These are phyloP conservation scores for Ceratocystis diversiconidia DNA, from an alignment of 2,329 filamentous ascomycete genomes.

Conservation along the genomic window DNA sequence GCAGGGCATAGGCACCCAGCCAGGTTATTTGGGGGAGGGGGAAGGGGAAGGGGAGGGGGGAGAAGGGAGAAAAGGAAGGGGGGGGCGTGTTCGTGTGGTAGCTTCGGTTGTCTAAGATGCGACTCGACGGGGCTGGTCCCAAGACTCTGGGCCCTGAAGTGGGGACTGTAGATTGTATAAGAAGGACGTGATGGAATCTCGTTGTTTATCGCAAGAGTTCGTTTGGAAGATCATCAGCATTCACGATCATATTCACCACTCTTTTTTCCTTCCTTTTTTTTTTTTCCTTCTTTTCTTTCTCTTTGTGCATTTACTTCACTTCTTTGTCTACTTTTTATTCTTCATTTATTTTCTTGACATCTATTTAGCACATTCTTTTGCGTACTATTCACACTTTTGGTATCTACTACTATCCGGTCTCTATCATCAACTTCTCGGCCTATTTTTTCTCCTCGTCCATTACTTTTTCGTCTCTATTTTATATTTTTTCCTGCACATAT, in stretches of 20 bases:
- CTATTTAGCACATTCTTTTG: background rate
- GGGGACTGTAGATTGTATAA: background rate
- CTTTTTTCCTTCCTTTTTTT: background rate
- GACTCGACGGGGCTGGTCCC: background rate
- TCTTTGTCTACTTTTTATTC: background rate
- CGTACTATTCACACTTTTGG: background rate
- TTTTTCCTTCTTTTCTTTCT: background rate
- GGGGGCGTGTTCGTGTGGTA: background rate
- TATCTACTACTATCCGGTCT: background rate
- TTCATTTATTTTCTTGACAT: background rate
- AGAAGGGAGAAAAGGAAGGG: background rate
- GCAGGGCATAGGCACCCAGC: background rate
- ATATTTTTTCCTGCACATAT: background rate
- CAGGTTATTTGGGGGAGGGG: background rate
- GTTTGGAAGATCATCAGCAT: constrained; percentile 1
- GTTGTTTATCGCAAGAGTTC: background rate
- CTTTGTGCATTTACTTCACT: no score
- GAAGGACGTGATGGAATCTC: background rate
- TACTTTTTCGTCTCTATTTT: background rate
- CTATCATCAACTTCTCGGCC: background rate
- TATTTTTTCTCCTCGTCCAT: background rate
- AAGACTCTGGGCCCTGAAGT: background rate
- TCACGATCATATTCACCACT: constrained; percentile 2
- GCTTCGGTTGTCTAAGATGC: background rate
- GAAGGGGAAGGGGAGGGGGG: background rate